phyloP scores from a whole-genome alignment of 192 early-diverging fungal genomes.

The Dissophora ornata region DNA sequence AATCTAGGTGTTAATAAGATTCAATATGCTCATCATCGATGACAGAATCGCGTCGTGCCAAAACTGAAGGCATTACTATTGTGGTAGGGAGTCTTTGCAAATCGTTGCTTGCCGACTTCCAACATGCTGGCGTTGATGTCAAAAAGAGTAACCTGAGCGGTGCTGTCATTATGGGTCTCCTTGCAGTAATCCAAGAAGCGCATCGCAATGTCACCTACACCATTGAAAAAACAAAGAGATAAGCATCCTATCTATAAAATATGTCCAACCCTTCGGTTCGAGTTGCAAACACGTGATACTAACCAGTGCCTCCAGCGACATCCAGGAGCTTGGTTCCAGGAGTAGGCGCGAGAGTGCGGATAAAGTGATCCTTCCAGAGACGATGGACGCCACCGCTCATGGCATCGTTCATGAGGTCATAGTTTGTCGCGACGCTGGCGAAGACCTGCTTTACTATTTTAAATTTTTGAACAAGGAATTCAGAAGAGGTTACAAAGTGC shows the following conservation, averaged over 20 bases:
- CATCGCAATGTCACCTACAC: slow-evolving; percentile 91
- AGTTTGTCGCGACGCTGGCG: slow-evolving; percentile 93
- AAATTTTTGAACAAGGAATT: too few relatives aligned
- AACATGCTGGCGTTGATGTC: slow-evolving; percentile 99
- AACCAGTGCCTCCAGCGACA: slow-evolving; percentile 97
- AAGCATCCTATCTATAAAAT: background rate
- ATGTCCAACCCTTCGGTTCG: too few relatives aligned
- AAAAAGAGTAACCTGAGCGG: slow-evolving; percentile 84
- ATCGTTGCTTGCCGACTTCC: slow-evolving; percentile 84
- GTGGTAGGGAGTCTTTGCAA: slow-evolving; percentile 63
- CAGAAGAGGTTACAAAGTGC: too few relatives aligned
- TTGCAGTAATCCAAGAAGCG: slow-evolving; percentile 91
- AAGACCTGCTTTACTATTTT: slow-evolving; percentile 87
- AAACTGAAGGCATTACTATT: slow-evolving; percentile 58
- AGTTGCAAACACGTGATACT: too few relatives aligned
- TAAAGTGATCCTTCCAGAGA: slow-evolving; percentile 96
- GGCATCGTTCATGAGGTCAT: slow-evolving; percentile 98
- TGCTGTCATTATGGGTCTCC: slow-evolving; percentile 68
- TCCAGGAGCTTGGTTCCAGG: slow-evolving; percentile 89
- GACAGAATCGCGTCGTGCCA: too few relatives aligned
- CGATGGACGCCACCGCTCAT: slow-evolving; percentile 96
- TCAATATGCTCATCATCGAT: too few relatives aligned
- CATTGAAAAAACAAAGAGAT: background rate
- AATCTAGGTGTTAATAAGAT: too few relatives aligned
- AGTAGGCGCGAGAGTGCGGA: slow-evolving; percentile 82